Evolutionary conservation across 768 basidiomycete genomes (phyloP).

Genomic region (Gymnopilus junonius): DNA sequence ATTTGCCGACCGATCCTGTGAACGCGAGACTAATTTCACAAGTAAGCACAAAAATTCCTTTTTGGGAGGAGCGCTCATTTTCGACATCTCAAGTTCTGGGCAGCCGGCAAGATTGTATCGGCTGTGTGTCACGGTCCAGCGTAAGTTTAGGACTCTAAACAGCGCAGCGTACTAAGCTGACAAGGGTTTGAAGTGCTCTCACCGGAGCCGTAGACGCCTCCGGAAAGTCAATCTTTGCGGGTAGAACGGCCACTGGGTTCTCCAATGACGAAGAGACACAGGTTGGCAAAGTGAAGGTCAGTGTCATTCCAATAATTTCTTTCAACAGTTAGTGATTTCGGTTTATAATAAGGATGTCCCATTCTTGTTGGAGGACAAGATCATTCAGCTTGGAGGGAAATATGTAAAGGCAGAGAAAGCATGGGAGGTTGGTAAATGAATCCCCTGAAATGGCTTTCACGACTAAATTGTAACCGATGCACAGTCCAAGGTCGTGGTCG

Average conservation of each 20-base stretch:
- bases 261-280: slow-evolving; percentile 70
- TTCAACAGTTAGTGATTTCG: background rate
- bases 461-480: background rate
- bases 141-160: slow-evolving; percentile 39
- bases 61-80: background rate
- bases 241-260: slow-evolving; percentile 65
- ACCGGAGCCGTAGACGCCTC: slow-evolving; percentile 55
- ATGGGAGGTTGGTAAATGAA: slow-evolving; percentile 53
- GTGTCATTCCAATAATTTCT: slow-evolving; percentile 7
- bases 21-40: slow-evolving; percentile 63
- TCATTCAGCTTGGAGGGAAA: slow-evolving; percentile 64
- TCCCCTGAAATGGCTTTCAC: background rate
- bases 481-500: slow-evolving; percentile 57
- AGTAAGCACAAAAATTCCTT: slow-evolving; percentile 35
- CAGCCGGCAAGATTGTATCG: slow-evolving; percentile 63
- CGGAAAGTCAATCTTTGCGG: slow-evolving; percentile 69
- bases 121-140: slow-evolving; percentile 86
- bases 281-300: slow-evolving; percentile 47
- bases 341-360: slow-evolving; percentile 51
- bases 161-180: background rate
- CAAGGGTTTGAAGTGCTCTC: slow-evolving; percentile 48
- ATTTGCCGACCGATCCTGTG: slow-evolving; percentile 60
- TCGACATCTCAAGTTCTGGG: slow-evolving; percentile 59
- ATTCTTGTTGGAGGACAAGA: slow-evolving; percentile 73
- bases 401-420: slow-evolving; percentile 60